Evolutionary conservation across 1,139 yeast genomes (phyloP), one percentile per base, ranked within the genome.

Genomic region (Arxiozyma slooffiae): DNA sequence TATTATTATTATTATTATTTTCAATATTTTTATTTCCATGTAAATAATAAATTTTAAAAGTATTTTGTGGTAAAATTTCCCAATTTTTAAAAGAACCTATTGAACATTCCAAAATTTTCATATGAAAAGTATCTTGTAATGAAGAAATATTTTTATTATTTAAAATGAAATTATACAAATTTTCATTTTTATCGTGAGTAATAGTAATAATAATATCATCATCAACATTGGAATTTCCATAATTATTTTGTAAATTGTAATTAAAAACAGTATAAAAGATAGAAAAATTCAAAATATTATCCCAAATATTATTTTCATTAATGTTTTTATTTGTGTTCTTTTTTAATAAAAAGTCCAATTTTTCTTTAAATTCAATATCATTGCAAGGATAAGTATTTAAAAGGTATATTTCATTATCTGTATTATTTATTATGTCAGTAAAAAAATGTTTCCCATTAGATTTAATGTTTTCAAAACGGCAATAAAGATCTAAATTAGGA

Each of bases 11-110:
- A 21, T 6, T 14, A 24, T 23, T 7, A 17, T 23, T 30, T 2
- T 30, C n/a, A 4, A 11, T 30, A 11, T 40, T 40, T 5, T 40
- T 40, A 40, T 16, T 40, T 6, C 14, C 30, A 64, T 86, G 95
- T 26, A 85, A 66, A 59, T 85, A 87, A 64, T 87, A 87, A 60
- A 86, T 86, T 7, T 30, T 37, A 17, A 43, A 38, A 4, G 11
- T 26, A 17, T 39, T 43, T 23, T 5, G 8, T 9, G 38, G 41
- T n/a, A 23, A 21, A 11, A 43, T 34, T 21, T 38, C 36, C 47
- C 50, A 48, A 24, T 34, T 36, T 17, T 16, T 38, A n/a, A 40
- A 18, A 4, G 23, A 16, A 9, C 40, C 40, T 14, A 24, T 20
- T 21, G 40, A 43, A 21, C 37, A 34, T 36, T 43, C 39, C 3